Base-by-base conservation (phyloP, 78 protist species). In the Dictyostelium brefeldianum region DNA sequence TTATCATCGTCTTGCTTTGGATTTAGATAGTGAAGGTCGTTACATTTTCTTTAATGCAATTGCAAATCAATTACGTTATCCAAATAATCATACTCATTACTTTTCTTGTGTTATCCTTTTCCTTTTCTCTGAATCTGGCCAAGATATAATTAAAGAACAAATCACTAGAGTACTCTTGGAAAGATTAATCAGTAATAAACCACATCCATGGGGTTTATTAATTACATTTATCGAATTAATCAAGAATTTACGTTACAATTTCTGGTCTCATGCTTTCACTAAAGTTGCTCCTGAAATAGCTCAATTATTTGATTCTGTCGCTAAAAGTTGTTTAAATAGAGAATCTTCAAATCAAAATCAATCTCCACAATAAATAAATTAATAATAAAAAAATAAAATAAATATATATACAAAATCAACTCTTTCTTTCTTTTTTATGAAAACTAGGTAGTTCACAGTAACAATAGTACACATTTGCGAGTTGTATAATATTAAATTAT, bases 201-300 rank as follows among this genome's bases (percentile, higher is more conserved):
- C 99, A 20, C 99, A 98, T 96, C 99, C 99, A 47, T 99, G 99
- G 99, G 99, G 99, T 17, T 64, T 99, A 29, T 94, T 99, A 54
- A 95, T 98, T 89, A 99, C 99, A 31, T 98, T 99, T 89, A 96
- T 97, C 43, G 99, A 99, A 89, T 94, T 99, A 79, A 95, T 98
- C 93, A 94, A 97, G 79, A 98, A 99, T 84, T 95, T 96, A 46
- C 31, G 97, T 22, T 98, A 98, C 97, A 54, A 89, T 77, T 98
- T 98, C 77, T 98, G 99, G 99, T 5, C 64, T 29, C 97, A 96
- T 47, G 22, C 41, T 29, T 98, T 98, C 51, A 97, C 96, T 29
- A 81, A 89, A 53, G 80, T 96, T 75, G 98, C 98, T 10, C 98
- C 98, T 17, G 98, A 99, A 93, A 96, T 99, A 69, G 96, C 95